phyloP scores from a whole-genome alignment of 1,284 basidiomycete species.

The Tetrapyrgos nigripes region DNA sequence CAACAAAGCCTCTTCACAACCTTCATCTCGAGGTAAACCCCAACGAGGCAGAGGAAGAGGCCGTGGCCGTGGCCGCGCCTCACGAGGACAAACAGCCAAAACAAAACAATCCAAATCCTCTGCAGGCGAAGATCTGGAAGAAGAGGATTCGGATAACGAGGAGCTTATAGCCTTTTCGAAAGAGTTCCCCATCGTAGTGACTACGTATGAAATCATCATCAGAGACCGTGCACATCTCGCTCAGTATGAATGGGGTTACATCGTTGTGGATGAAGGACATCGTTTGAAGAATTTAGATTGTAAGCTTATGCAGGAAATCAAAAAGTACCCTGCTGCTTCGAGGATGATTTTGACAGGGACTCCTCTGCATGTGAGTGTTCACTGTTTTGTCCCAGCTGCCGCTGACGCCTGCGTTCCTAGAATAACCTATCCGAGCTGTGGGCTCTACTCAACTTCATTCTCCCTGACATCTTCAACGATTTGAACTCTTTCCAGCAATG shows the following conservation, averaged over 20 bases:
- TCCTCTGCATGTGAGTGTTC: conserved; percentile 78
- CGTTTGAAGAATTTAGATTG: conserved; percentile 93
- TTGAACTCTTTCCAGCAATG: conserved; percentile 91
- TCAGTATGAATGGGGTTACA: conserved; percentile 87
- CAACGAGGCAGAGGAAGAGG: conserved; percentile 15
- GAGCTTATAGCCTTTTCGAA: conserved; percentile 10
- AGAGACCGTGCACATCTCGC: conserved; percentile 75
- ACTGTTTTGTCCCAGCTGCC: conserved; percentile 3
- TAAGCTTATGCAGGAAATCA: conserved; percentile 90
- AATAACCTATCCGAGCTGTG: conserved; percentile 96
- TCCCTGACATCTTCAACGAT: conserved; percentile 92
- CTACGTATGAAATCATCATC: conserved; percentile 95
- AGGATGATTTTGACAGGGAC: conserved; percentile 95
- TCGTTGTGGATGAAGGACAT: conserved; percentile 97
- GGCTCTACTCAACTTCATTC: conserved; percentile 94
- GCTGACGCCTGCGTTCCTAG: conserved; percentile 41
- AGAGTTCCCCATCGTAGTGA: conserved; percentile 83
- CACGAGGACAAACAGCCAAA: neutral
- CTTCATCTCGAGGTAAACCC: conserved; percentile 4
- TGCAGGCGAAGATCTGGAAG: conserved; percentile 15
- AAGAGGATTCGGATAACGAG: conserved; percentile 24
- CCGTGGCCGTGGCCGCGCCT: conserved; percentile 13
- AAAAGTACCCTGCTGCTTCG: conserved; percentile 85
- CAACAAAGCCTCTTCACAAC: neutral
- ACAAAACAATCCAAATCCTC: neutral